Evolutionary conservation across 768 basidiomycete species (phyloP).

Genomic region (Phylloporus sp.): DNA sequence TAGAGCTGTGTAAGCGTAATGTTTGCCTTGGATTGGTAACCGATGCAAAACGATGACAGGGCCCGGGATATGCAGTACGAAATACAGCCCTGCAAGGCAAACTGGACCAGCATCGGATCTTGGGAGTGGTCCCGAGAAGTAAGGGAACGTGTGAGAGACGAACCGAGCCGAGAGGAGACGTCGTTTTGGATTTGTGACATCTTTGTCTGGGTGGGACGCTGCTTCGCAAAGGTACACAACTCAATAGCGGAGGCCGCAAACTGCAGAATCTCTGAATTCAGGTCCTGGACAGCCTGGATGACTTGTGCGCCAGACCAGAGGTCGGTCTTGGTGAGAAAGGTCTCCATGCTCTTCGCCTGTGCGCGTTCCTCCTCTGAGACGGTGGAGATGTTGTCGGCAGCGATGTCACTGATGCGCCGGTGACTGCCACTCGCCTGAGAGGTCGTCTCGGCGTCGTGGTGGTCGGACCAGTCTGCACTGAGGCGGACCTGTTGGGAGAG

Average conservation of each 20-base stretch:
- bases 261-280: conserved; percentile 79
- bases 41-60: conserved; percentile 68
- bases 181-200: conserved; percentile 54
- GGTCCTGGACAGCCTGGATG: conserved; percentile 73
- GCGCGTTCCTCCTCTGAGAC: conserved; percentile 53
- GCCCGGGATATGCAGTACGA: conserved; percentile 64
- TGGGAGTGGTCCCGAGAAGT: conserved; percentile 64
- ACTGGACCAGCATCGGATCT: conserved; percentile 72
- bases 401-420: conserved; percentile 11
- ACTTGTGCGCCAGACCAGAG: conserved; percentile 73
- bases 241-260: conserved; percentile 75
- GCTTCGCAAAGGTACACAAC: conserved; percentile 50
- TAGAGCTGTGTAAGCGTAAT: conserved; percentile 60
- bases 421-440: conserved; percentile 14
- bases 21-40: conserved; percentile 68
- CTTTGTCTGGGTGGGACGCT: conserved; percentile 38
- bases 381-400: conserved; percentile 28
- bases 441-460: conserved; percentile 13
- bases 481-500: conserved; percentile 31
- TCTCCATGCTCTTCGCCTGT: conserved; percentile 54
- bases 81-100: conserved; percentile 70
- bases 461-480: conserved; percentile 33
- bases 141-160: conserved; percentile 56
- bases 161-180: conserved; percentile 60
- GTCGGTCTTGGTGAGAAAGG: conserved; percentile 72